Evolutionary conservation across 768 basidiomycete species (phyloP), one percentile per base, ranked within the genome.

Genomic region (Hydnomerulius pinastri): DNA sequence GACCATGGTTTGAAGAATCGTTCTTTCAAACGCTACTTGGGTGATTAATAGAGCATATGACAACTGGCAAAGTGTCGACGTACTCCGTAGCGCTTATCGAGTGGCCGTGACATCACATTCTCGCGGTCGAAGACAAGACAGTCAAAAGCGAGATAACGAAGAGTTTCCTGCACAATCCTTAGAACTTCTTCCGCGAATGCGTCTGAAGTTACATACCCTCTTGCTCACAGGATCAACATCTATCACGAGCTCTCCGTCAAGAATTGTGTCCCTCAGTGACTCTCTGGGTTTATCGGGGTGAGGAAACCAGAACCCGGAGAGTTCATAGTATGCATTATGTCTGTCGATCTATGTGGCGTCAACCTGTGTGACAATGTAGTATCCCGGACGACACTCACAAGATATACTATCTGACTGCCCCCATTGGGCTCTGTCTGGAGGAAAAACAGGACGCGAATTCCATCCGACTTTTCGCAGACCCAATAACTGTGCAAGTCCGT

Each of bases 401-500:
- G 77, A 71, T 83, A 97, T 3, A 88, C 81, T 33, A 65, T 67
- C 66, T 89, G 87, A 42, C 71, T 76, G 57, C 74, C 73, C 45
- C 77, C 59, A 28, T 68, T 57, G 41, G 71, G 60, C 73, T 87
- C 76, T 43, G 86, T 79, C 66, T 79, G 74, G 43, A 98, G 79
- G 51, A 96, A 73, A 44, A 98, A 81, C 24, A 99, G 75, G 33
- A 98, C 90, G 29, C 97, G 84, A 44, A 99, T 67, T 11, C 97
- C 97, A 64, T 98, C 97, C 11, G 92, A 96, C 75, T 98, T 98
- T 75, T 99, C 97, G 72, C 94, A 97, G 36, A 99, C 97, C 96
- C 96, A 99, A 70, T 90, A 99, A 65, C 95, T 98, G 64, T 40
- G 23, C 27, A 40, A 41, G 42, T 47, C 54, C 18, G 42, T 70